These are phyloP conservation scores for Sarocladium strictum DNA, from an alignment of 2,329 filamentous ascomycete genomes.

Conservation along the genomic window DNA sequence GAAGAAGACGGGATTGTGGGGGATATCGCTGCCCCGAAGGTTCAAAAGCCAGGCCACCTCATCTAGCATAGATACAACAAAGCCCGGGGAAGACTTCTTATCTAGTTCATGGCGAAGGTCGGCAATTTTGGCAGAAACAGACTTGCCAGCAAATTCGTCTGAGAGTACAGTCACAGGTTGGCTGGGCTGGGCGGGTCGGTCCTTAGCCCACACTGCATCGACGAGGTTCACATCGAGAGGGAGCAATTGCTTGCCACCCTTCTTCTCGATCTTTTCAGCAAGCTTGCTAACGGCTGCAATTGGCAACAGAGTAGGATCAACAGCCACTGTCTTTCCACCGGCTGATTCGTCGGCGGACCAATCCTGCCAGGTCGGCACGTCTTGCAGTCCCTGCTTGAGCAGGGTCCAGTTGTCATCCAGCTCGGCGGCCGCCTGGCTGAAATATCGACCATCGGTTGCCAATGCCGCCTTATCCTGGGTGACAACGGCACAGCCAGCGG, in stretches of 20 bases:
- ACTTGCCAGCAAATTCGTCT: slow-evolving; percentile 72
- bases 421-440: slow-evolving; percentile 91
- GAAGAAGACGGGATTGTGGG: slow-evolving; percentile 98
- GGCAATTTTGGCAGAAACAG: slow-evolving; percentile 73
- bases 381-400: slow-evolving; percentile 86
- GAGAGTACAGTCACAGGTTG: slow-evolving; percentile 70
- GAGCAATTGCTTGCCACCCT: slow-evolving; percentile 69
- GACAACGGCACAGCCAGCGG: slow-evolving; percentile 86
- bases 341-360: slow-evolving; percentile 86
- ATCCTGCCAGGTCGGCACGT: slow-evolving; percentile 96
- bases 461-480: slow-evolving; percentile 81
- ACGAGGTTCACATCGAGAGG: slow-evolving; percentile 77
- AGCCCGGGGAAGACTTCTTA: slow-evolving; percentile 81
- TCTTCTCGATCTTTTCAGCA: slow-evolving; percentile 79
- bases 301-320: slow-evolving; percentile 84
- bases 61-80: slow-evolving; percentile 91
- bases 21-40: slow-evolving; percentile 87
- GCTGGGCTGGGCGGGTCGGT: slow-evolving; percentile 67
- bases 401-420: slow-evolving; percentile 87
- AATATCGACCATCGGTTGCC: slow-evolving; percentile 94
- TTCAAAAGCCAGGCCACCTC: slow-evolving; percentile 99
- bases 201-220: slow-evolving; percentile 79
- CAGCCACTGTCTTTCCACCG: slow-evolving; percentile 80
- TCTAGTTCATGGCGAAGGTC: slow-evolving; percentile 87
- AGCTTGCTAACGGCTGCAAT: slow-evolving; percentile 61